A percentile compares a stretch with the other conserved stretches of the same genome.
These are phyloP conservation scores for Trichosporon inkin DNA, from an alignment of 1,284 basidiomycete genomes.

Conservation along the genomic window DNA sequence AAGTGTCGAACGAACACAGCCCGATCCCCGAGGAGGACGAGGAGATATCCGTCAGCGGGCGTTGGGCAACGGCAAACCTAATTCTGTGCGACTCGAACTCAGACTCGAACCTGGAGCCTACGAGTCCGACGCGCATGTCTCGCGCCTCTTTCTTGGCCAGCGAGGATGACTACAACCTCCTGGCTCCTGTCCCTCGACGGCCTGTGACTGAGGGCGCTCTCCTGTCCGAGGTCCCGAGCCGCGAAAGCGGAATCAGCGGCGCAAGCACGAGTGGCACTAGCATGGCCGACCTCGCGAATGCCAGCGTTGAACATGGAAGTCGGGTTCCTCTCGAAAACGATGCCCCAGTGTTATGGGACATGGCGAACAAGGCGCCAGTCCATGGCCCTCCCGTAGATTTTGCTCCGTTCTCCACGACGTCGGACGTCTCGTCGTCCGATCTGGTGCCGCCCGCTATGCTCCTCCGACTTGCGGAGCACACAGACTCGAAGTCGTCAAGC, in stretches of 20 bases:
- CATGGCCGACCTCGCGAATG: constrained; percentile 5
- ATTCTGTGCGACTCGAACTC: background rate
- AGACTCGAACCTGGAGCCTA: background rate
- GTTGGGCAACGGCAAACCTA: background rate
- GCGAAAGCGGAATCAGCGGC: background rate
- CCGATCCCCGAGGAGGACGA: constrained; percentile 1
- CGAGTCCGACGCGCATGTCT: constrained; percentile 1
- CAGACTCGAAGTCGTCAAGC: background rate
- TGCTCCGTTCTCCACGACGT: background rate
- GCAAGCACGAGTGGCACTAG: constrained; percentile 8
- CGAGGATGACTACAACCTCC: constrained; percentile 5
- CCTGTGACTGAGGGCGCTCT: background rate
- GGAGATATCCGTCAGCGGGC: background rate
- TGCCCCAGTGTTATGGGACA: background rate
- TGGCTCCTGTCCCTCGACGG: background rate
- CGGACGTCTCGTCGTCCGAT: background rate
- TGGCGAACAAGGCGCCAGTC: background rate
- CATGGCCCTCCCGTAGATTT: background rate
- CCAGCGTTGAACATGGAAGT: constrained; percentile 1
- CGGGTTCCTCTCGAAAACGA: background rate
- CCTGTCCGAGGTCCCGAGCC: background rate
- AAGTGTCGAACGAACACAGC: constrained; percentile 2
- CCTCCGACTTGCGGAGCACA: background rate
- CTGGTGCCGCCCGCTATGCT: constrained; percentile 1
- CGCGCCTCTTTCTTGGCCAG: constrained; percentile 1